phyloP scores from a whole-genome alignment of 1,139 yeast genomes.

The Hansenula sp. region DNA sequence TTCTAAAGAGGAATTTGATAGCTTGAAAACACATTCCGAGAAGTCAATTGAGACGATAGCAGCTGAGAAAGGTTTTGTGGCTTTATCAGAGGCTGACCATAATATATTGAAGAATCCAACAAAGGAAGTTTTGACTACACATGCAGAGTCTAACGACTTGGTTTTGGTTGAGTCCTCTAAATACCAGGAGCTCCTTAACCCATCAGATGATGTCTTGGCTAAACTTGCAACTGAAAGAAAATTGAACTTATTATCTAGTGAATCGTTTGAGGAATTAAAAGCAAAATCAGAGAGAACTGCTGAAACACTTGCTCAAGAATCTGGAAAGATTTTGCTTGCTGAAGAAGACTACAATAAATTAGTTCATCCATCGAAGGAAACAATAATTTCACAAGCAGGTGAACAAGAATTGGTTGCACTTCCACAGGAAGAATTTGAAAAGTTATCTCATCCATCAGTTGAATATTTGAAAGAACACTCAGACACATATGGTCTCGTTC shows the following conservation, averaged over 20 bases:
- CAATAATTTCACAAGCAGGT: conserved; percentile 17
- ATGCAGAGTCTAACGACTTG: conserved; percentile 33
- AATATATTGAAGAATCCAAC: conserved; percentile 19
- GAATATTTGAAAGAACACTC: conserved; percentile 27
- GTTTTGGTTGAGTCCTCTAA: conserved; percentile 42
- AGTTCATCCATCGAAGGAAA: conserved; percentile 15
- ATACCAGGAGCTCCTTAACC: conserved; percentile 23
- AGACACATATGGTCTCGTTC: conserved; percentile 37
- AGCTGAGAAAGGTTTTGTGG: conserved; percentile 5
- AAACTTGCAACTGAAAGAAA: conserved; percentile 29
- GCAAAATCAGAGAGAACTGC: conserved; percentile 16
- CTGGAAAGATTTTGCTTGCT: conserved; percentile 22
- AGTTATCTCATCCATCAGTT: conserved; percentile 4
- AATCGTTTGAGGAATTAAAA: conserved; percentile 24
- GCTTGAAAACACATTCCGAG: not conserved
- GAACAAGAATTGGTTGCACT: conserved; percentile 6
- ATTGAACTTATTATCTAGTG: conserved; percentile 40
- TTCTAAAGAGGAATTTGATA: not conserved
- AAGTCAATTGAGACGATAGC: conserved; percentile 3
- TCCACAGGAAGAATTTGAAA: not conserved
- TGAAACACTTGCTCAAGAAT: conserved; percentile 25
- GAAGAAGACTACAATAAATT: conserved; percentile 6
- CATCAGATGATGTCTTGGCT: conserved; percentile 18
- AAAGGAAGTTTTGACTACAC: conserved; percentile 20
- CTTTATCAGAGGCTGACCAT: conserved; percentile 18